Evolutionary conservation across 2,329 filamentous ascomycete species (phyloP).

Genomic region (Colletotrichum spinosum): DNA sequence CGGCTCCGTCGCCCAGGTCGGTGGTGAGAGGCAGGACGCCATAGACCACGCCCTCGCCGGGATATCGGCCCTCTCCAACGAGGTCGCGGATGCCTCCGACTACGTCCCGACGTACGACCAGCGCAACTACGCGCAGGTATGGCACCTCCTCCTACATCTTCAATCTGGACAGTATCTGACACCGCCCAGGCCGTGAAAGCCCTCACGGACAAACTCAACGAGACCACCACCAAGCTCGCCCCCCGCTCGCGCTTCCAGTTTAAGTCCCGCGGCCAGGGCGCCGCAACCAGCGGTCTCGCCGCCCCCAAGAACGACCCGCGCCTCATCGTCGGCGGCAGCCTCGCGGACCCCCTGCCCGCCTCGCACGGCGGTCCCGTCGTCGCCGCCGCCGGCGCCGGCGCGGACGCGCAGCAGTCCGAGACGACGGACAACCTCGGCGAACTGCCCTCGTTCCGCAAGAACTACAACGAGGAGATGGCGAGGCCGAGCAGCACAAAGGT

Average conservation of each 20-base stretch:
- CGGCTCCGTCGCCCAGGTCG: constrained; percentile 66
- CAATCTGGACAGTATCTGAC: constrained; percentile 45
- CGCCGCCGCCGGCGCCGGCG: constrained; percentile 32
- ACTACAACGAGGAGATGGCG: constrained; percentile 70
- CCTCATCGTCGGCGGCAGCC: constrained; percentile 42
- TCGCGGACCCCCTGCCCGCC: constrained; percentile 36
- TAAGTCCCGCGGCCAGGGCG: constrained; percentile 54
- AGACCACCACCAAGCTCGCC: constrained; percentile 73
- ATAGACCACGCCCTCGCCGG: constrained; percentile 83
- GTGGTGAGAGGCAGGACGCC: constrained; percentile 82
- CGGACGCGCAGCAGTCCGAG: constrained; percentile 39
- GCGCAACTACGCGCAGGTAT: constrained; percentile 83
- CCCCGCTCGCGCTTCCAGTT: constrained; percentile 89
- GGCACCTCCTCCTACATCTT: constrained; percentile 3
- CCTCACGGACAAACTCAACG: constrained; percentile 81
- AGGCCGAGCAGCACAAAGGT: constrained; percentile 53
- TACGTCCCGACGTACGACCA: constrained; percentile 92
- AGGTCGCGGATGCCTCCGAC: constrained; percentile 85
- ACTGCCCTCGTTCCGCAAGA: constrained; percentile 53
- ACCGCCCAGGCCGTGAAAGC: constrained; percentile 77
- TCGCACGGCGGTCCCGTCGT: constrained; percentile 36
- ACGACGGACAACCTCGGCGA: constrained; percentile 49
- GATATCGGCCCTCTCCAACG: constrained; percentile 83
- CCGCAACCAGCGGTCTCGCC: constrained; percentile 47
- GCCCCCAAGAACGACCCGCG: constrained; percentile 57